A percentile compares a stretch with the other conserved stretches of the same genome.
These are phyloP conservation scores for Blastobotrys aristatus DNA, from an alignment of 1,139 yeast genomes.

Conservation along the genomic window DNA sequence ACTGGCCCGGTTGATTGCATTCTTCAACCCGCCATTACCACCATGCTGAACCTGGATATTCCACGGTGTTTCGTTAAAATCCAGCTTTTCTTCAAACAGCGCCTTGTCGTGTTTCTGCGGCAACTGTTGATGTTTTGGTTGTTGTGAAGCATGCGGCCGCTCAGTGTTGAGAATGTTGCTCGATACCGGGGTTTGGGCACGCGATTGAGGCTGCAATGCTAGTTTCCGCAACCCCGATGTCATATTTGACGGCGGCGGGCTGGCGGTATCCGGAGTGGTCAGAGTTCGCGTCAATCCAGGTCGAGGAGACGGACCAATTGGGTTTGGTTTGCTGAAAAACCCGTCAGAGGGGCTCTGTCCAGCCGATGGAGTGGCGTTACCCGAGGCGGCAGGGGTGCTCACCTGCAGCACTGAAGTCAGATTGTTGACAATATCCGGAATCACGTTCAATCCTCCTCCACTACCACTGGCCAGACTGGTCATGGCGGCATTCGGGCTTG, in stretches of 20 bases:
- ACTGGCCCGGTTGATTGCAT: constrained; percentile 69
- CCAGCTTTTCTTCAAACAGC: background rate
- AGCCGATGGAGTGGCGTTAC: constrained; percentile 10
- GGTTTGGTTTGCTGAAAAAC: too few species aligned
- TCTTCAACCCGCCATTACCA: constrained; percentile 85
- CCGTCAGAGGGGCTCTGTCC: constrained; percentile 14
- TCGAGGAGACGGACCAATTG: too few species aligned
- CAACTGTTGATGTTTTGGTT: too few species aligned
- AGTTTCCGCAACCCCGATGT: constrained; percentile 2
- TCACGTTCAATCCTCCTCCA: too few species aligned
- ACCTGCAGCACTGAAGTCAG: constrained; percentile 15
- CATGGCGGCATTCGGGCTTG: constrained; percentile 8
- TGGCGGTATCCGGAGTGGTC: constrained; percentile 3
- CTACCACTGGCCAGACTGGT: too few species aligned
- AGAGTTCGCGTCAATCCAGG: constrained; percentile 4
- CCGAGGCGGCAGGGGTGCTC: constrained; percentile 12
- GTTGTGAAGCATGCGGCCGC: constrained; percentile 5
- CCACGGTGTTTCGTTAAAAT: constrained; percentile 76
- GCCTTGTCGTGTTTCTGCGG: constrained; percentile 7
- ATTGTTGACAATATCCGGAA: constrained; percentile 21
- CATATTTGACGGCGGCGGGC: background rate
- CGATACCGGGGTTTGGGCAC: constrained; percentile 18
- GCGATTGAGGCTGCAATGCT: constrained; percentile 14
- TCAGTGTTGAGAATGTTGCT: constrained; percentile 8
- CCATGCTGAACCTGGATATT: constrained; percentile 59